Conservation (phyloP, 1,139 yeast genomes). For the Blastobotrys arbuscula region DNA sequence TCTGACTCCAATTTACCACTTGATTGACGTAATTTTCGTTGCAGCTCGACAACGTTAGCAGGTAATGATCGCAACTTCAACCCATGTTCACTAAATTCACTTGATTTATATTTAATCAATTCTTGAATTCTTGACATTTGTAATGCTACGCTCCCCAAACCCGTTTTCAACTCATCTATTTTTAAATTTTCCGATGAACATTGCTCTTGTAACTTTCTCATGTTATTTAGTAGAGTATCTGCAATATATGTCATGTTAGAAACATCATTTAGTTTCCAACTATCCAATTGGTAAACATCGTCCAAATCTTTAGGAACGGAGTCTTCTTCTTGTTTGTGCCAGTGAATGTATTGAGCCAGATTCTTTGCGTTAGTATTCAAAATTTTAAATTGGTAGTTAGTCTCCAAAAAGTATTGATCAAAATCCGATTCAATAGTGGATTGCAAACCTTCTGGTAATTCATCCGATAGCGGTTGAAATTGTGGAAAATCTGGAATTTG, state of each 20-base stretch:
- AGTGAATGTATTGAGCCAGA: constrained; percentile 7
- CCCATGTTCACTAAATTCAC: constrained; percentile 20
- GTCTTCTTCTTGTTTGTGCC: constrained; percentile 10
- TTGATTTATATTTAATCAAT: constrained; percentile 18
- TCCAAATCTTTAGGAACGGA: constrained; percentile 13
- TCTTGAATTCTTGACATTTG: constrained; percentile 23
- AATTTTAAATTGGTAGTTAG: constrained; percentile 20
- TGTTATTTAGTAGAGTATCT: constrained; percentile 16
- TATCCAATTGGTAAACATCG: constrained; percentile 18
- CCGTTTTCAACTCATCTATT: constrained; percentile 16
- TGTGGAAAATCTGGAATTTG: constrained; percentile 5
- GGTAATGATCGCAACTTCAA: constrained; percentile 23
- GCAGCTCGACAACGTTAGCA: constrained; percentile 25
- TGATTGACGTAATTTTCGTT: constrained; percentile 19
- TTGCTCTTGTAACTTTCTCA: constrained; percentile 9
- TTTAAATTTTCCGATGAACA: constrained; percentile 12
- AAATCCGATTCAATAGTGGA: constrained; percentile 2
- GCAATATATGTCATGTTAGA: constrained; percentile 16
- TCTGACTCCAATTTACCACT: constrained; percentile 18
- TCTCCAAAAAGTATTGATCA: constrained; percentile 18
- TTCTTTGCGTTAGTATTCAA: constrained; percentile 12
- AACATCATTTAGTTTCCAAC: constrained; percentile 24
- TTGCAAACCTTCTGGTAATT: constrained; percentile 1
- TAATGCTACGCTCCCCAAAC: constrained; percentile 17
- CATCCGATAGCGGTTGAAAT: not conserved